Percentiles rank a stretch among this genome's conserved stretches.
These are phyloP conservation scores for Tulasnella sp. DNA, from an alignment of 768 basidiomycete genomes.

Conservation along the genomic window DNA sequence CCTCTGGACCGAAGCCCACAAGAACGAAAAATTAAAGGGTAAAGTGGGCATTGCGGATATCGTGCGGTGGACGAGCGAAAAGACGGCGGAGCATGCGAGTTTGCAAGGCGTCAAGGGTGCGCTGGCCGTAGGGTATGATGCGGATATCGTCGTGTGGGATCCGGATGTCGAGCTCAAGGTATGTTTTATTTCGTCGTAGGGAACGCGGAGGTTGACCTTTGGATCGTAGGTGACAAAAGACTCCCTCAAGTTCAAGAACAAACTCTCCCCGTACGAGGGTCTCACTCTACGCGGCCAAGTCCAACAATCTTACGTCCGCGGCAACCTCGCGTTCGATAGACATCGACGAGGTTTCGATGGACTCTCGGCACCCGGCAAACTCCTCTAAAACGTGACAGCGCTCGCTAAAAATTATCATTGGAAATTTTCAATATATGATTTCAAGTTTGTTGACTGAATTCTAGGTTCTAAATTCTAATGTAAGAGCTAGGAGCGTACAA, in stretches of 20 bases:
- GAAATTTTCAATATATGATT: too few relatives aligned
- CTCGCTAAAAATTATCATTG: too few relatives aligned
- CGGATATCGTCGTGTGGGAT: conserved; percentile 80
- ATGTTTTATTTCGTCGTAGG: not conserved
- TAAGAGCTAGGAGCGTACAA: too few relatives aligned
- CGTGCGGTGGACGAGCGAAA: conserved; percentile 59
- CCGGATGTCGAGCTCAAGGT: conserved; percentile 32
- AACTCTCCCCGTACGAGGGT: conserved; percentile 81
- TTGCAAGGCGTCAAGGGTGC: conserved; percentile 57
- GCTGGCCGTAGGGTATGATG: conserved; percentile 63
- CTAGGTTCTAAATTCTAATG: too few relatives aligned
- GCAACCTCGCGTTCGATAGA: conserved; percentile 40
- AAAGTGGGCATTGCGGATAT: conserved; percentile 49
- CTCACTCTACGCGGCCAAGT: conserved; percentile 57
- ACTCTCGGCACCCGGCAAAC: not conserved
- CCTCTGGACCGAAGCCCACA: conserved; percentile 72
- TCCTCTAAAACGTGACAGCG: too few relatives aligned
- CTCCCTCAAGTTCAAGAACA: conserved; percentile 79
- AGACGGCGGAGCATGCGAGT: conserved; percentile 70
- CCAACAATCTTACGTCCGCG: conserved; percentile 67
- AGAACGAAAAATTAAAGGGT: conserved; percentile 26
- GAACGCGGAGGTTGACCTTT: not conserved
- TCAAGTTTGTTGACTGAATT: too few relatives aligned
- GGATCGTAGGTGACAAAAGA: conserved; percentile 54
- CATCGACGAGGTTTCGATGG: not conserved